Conservation (phyloP, 2,329 filamentous ascomycete genomes). For the Penicillium sp. region DNA sequence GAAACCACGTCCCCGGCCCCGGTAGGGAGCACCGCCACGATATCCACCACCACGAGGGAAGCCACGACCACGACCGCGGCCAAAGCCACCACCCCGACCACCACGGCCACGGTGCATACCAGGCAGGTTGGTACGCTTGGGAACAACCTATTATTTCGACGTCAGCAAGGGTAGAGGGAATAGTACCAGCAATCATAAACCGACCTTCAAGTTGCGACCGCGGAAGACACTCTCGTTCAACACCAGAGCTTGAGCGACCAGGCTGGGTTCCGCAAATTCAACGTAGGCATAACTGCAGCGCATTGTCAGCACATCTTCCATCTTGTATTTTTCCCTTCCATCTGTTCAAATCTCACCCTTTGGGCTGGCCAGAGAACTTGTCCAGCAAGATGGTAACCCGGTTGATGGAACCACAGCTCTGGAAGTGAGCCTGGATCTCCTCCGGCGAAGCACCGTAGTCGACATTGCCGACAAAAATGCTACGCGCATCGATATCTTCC, state of each 20-base stretch:
- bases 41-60: slow-evolving; percentile 53
- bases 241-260: slow-evolving; percentile 89
- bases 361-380: slow-evolving; percentile 99
- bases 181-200: slow-evolving; percentile 14
- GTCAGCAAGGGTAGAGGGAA: background rate
- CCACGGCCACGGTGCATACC: slow-evolving; percentile 78
- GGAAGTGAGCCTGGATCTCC: slow-evolving; percentile 97
- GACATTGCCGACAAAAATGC: slow-evolving; percentile 97
- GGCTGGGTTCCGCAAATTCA: slow-evolving; percentile 90
- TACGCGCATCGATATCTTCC: slow-evolving; percentile 90
- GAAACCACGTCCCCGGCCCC: slow-evolving; percentile 47
- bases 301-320: slow-evolving; percentile 1
- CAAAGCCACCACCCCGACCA: slow-evolving; percentile 48
- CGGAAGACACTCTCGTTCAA: slow-evolving; percentile 96
- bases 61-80: slow-evolving; percentile 51
- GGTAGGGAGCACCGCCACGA: slow-evolving; percentile 50
- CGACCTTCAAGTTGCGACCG: slow-evolving; percentile 90
- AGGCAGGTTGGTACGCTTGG: slow-evolving; percentile 94
- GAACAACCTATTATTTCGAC: slow-evolving; percentile 59
- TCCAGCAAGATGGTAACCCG: slow-evolving; percentile 95
- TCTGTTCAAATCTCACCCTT: slow-evolving; percentile 63
- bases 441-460: slow-evolving; percentile 96
- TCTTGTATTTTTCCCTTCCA: background rate
- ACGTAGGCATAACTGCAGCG: slow-evolving; percentile 88
- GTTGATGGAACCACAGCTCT: slow-evolving; percentile 96